A percentile compares a stretch with the other conserved stretches of the same genome.
These are phyloP conservation scores for Blastobotrys malaysiensis DNA, from an alignment of 1,139 yeast species.

Conservation along the genomic window DNA sequence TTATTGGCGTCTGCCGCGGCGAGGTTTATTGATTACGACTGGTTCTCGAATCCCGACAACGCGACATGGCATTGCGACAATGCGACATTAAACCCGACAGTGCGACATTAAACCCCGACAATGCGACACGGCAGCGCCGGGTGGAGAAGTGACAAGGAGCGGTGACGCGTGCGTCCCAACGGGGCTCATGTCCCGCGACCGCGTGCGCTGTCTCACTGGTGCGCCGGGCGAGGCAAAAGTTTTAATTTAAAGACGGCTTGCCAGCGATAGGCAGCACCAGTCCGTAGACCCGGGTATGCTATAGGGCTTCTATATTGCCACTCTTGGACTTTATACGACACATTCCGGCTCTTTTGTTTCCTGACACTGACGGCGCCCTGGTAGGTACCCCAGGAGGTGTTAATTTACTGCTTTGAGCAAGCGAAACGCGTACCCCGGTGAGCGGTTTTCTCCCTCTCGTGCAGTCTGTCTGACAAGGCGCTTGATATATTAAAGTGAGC, in stretches of 20 bases:
- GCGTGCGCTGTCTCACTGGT: background rate
- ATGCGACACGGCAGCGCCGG: background rate
- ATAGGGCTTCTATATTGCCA: background rate
- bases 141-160: background rate
- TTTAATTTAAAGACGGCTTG: background rate
- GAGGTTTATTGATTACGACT: no score
- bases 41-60: background rate
- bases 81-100: background rate
- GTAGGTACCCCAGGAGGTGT: background rate
- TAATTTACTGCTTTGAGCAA: background rate
- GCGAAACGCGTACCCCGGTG: background rate
- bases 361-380: background rate
- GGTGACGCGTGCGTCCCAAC: background rate
- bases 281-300: background rate
- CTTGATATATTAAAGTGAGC: background rate
- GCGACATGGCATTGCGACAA: background rate
- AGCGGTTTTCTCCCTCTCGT: background rate
- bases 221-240: background rate
- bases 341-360: background rate
- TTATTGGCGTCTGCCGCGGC: constrained; percentile 75
- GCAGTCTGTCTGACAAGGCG: background rate
- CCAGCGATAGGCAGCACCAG: background rate
- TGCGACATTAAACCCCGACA: background rate
- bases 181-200: background rate
- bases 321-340: background rate